A percentile compares a stretch with the other conserved stretches of the same genome.
phyloP scores from a whole-genome alignment of 2,329 filamentous ascomycete species.

The Paraphoma sp. region DNA sequence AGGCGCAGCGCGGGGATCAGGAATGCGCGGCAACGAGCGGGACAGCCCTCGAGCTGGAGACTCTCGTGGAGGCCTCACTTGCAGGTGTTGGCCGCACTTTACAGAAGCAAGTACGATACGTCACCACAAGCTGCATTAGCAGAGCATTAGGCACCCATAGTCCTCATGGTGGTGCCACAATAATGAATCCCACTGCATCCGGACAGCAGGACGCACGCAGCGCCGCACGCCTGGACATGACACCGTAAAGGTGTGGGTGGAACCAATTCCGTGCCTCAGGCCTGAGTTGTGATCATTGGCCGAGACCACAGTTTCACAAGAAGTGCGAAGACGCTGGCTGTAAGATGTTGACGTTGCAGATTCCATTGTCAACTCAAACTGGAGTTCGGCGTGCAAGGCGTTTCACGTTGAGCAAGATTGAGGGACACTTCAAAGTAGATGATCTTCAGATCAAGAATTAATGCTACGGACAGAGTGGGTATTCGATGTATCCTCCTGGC shows the following conservation, averaged over 20 bases:
- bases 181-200: conserved; percentile 1
- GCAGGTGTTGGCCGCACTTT: conserved; percentile 8
- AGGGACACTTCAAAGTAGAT: conserved; percentile 2
- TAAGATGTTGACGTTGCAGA: background rate
- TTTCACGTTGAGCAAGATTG: conserved; percentile 12
- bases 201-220: no score
- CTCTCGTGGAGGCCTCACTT: background rate
- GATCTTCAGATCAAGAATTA: conserved; percentile 28
- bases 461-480: conserved; percentile 22
- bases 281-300: background rate
- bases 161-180: background rate
- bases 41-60: background rate
- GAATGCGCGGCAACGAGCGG: conserved; percentile 11
- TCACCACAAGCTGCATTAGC: conserved; percentile 8
- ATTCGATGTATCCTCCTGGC: conserved; percentile 31
- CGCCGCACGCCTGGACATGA: no score
- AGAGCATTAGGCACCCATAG: background rate
- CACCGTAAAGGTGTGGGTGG: background rate
- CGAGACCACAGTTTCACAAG: conserved; percentile 1
- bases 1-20: conserved; percentile 17
- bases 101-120: conserved; percentile 13
- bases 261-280: background rate
- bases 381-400: background rate
- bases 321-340: background rate
- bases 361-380: background rate